phyloP scores from a whole-genome alignment of 768 basidiomycete genomes.

The Termitomyces sp. region DNA sequence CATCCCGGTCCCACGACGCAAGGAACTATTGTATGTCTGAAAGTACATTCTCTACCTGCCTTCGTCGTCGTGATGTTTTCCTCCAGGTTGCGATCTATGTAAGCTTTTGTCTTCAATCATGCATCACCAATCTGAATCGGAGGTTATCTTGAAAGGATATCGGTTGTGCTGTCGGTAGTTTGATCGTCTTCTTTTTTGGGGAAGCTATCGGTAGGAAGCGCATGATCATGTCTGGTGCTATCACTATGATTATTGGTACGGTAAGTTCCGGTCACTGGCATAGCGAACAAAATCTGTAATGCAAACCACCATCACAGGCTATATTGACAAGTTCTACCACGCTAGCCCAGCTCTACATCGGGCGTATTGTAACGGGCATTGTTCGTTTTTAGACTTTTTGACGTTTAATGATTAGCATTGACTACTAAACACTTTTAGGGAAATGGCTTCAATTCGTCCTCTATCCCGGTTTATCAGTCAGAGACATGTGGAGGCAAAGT shows the following conservation, averaged over 20 bases:
- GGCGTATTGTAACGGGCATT: slow-evolving; percentile 32
- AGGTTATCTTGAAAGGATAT: slow-evolving; percentile 24
- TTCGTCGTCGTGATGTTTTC: not conserved
- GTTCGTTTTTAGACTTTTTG: slow-evolving; percentile 13
- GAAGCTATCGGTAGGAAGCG: slow-evolving; percentile 31
- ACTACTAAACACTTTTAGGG: slow-evolving; percentile 18
- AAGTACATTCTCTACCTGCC: not conserved
- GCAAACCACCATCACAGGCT: slow-evolving; percentile 17
- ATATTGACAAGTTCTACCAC: slow-evolving; percentile 35
- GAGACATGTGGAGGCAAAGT: slow-evolving; percentile 32
- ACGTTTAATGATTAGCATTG: not conserved
- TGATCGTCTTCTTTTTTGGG: slow-evolving; percentile 34
- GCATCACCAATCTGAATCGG: not conserved
- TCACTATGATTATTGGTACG: slow-evolving; percentile 33
- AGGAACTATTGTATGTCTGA: slow-evolving; percentile 29
- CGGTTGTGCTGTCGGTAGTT: slow-evolving; percentile 31
- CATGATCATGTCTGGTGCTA: slow-evolving; percentile 33
- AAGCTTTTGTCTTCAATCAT: not conserved
- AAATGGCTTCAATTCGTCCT: slow-evolving; percentile 37
- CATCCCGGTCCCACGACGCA: slow-evolving; percentile 31
- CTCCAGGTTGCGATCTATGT: slow-evolving; percentile 28
- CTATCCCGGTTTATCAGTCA: slow-evolving; percentile 35
- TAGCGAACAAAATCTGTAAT: not conserved
- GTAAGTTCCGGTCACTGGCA: slow-evolving; percentile 15
- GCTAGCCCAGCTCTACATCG: slow-evolving; percentile 30